Conservation (phyloP, 345 rosid species). For the Laguncularia racemosa region DNA sequence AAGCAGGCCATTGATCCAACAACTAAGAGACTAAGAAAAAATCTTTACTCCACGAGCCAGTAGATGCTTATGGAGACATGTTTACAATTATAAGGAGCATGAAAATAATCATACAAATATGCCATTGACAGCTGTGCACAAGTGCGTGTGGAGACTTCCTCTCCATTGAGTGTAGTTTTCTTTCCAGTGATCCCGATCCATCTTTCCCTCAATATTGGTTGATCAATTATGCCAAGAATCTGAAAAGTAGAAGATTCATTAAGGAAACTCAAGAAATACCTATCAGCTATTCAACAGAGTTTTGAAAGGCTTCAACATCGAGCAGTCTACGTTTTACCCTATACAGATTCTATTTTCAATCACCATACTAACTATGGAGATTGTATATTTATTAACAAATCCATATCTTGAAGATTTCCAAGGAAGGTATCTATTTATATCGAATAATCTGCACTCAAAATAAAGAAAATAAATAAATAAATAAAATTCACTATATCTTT, state of each 20-base stretch:
- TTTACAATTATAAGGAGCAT: background rate
- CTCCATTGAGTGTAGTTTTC: slow-evolving; percentile 67
- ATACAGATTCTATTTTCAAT: too few species aligned
- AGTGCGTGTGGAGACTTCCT: slow-evolving; percentile 60
- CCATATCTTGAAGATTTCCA: too few species aligned
- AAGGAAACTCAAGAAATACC: too few species aligned
- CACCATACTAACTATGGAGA: too few species aligned
- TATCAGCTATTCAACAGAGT: too few species aligned
- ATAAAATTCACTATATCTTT: too few species aligned
- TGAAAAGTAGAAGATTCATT: slow-evolving; percentile 15
- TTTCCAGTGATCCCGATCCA: slow-evolving; percentile 84
- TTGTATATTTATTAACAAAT: too few species aligned
- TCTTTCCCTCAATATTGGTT: slow-evolving; percentile 81
- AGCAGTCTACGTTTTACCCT: too few species aligned
- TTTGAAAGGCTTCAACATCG: too few species aligned
- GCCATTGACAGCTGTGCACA: slow-evolving; percentile 69
- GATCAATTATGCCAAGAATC: slow-evolving; percentile 92
- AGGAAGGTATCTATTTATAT: too few species aligned
- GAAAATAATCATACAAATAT: slow-evolving; percentile 57
- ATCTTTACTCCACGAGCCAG: background rate
- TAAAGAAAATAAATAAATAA: too few species aligned
- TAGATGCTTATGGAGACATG: background rate
- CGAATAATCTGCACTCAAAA: too few species aligned
- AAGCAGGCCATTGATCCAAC: slow-evolving; percentile 1
- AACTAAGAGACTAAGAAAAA: background rate